Conservation (phyloP, 148 eudicot genomes). For the Dianthus caryophyllus region DNA sequence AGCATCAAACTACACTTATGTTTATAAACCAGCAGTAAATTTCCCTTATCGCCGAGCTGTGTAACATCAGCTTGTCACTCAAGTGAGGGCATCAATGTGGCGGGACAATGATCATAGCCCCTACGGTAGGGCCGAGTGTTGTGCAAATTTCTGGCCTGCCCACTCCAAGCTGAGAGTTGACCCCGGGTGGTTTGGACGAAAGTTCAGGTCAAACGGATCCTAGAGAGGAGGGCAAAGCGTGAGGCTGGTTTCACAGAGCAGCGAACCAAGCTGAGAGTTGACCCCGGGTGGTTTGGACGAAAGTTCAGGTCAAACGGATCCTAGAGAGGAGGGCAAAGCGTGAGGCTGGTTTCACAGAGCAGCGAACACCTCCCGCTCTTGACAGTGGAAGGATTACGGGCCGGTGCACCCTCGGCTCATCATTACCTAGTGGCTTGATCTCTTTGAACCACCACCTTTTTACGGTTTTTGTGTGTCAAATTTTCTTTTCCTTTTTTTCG, state of each 20-base stretch:
- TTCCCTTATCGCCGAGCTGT: background rate
- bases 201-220: background rate
- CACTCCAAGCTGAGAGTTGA: constrained; percentile 1
- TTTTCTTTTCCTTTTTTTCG: no score
- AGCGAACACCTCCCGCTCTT: constrained; percentile 12
- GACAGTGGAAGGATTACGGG: constrained; percentile 15
- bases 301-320: background rate
- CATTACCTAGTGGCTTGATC: background rate
- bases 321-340: constrained; percentile 10
- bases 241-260: constrained; percentile 24
- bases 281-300: background rate
- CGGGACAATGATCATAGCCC: background rate
- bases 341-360: constrained; percentile 23
- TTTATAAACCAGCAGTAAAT: background rate
- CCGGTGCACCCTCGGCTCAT: background rate
- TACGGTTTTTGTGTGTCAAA: no score
- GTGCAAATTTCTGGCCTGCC: background rate
- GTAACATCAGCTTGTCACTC: constrained; percentile 4
- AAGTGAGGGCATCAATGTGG: constrained; percentile 13
- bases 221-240: constrained; percentile 11
- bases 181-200: background rate
- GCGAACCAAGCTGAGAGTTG: no score
- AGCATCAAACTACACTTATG: background rate
- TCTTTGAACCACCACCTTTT: constrained; percentile 1
- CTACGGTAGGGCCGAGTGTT: background rate